Conservation (phyloP, 1,284 basidiomycete genomes). For the Tilletia caries region DNA sequence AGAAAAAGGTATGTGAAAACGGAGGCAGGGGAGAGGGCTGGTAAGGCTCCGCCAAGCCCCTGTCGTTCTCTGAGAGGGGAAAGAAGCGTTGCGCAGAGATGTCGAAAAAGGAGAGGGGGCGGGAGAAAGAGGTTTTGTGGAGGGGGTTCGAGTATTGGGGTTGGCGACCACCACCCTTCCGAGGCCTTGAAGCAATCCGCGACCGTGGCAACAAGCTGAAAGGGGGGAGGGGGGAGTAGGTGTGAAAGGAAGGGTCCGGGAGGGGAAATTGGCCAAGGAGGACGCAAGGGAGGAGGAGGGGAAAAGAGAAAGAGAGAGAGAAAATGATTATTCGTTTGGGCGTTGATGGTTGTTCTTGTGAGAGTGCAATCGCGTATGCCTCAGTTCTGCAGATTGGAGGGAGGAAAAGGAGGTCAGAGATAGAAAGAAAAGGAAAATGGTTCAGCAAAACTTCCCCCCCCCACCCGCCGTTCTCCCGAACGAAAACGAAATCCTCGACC, state of each 20-base stretch:
- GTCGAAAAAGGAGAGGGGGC: neutral
- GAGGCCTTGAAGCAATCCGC: neutral
- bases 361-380: no score
- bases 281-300: neutral
- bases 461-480: no score
- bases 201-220: neutral
- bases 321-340: neutral
- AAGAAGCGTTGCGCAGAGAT: conserved; percentile 4
- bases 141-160: neutral
- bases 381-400: no score
- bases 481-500: no score
- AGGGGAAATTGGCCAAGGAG: neutral
- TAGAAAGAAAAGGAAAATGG: no score
- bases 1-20: no score
- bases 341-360: no score
- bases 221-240: neutral
- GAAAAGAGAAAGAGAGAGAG: conserved; percentile 3
- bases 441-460: no score
- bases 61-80: no score
- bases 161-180: neutral
- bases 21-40: neutral
- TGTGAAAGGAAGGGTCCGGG: neutral
- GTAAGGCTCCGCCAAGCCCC: neutral
- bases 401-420: no score
- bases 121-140: neutral